These are phyloP conservation scores for Dorcoceras hygrometricum DNA, from an alignment of 257 asterid species.

Conservation along the genomic window DNA sequence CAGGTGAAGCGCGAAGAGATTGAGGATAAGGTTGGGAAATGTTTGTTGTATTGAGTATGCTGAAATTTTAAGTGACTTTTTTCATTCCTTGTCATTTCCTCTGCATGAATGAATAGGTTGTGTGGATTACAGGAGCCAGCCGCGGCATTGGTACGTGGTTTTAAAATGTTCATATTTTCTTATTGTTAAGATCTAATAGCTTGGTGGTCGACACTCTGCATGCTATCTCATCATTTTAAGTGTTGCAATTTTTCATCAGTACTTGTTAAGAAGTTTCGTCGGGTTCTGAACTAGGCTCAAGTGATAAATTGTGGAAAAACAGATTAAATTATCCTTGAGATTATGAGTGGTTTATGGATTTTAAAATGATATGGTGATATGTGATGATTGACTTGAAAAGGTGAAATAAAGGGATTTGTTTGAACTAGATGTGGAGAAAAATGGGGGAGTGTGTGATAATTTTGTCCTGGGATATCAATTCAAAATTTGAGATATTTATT, in stretches of 20 bases:
- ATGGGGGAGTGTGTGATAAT: not conserved
- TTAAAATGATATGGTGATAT: too few relatives aligned
- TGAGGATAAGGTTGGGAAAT: conserved; percentile 67
- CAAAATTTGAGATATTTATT: not conserved
- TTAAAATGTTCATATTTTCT: conserved; percentile 1
- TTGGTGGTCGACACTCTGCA: not conserved
- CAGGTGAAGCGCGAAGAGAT: conserved; percentile 74
- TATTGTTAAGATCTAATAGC: not conserved
- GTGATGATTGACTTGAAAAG: not conserved
- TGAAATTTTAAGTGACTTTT: not conserved
- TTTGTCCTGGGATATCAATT: not conserved
- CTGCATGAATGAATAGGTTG: conserved; percentile 49
- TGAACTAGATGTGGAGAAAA: not conserved
- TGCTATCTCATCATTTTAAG: not conserved
- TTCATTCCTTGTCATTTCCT: not conserved
- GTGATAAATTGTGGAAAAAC: not conserved
- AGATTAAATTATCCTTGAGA: not conserved
- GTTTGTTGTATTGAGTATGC: not conserved
- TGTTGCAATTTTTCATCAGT: not conserved
- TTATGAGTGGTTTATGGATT: not conserved
- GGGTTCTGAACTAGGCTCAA: not conserved
- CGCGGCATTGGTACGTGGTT: conserved; percentile 82
- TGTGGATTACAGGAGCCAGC: conserved; percentile 98
- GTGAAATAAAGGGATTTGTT: not conserved
- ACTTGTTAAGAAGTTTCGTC: not conserved